phyloP scores from a whole-genome alignment of 805 yeast species.

The Cyberlindnera xishuangbannaensis region DNA sequence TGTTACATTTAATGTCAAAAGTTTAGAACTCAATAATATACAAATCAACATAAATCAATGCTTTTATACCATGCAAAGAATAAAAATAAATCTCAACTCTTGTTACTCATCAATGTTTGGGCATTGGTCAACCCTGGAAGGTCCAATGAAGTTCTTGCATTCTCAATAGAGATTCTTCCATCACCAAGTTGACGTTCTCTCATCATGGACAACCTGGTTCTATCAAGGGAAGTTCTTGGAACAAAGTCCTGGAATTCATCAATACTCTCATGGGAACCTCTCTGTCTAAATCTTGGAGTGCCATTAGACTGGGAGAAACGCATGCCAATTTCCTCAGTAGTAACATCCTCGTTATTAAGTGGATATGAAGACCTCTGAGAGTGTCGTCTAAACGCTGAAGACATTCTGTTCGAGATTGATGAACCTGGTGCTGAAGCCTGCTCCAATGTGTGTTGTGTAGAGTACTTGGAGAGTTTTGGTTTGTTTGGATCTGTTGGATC shows the following conservation, averaged over 20 bases:
- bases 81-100: not conserved
- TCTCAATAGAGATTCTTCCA: constrained; percentile 33
- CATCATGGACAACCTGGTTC: constrained; percentile 32
- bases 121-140: constrained; percentile 37
- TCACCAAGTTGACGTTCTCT: constrained; percentile 32
- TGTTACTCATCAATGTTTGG: constrained; percentile 26
- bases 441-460: constrained; percentile 29
- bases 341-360: constrained; percentile 24
- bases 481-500: constrained; percentile 80
- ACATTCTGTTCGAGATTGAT: constrained; percentile 25
- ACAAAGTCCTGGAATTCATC: constrained; percentile 7
- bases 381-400: constrained; percentile 33
- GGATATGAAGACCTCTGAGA: constrained; percentile 24
- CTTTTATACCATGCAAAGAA: not conserved
- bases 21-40: too few relatives aligned
- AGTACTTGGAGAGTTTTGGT: constrained; percentile 43
- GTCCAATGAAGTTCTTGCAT: constrained; percentile 35
- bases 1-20: too few relatives aligned
- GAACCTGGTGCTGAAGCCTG: constrained; percentile 10
- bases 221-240: constrained; percentile 33
- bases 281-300: constrained; percentile 23
- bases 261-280: constrained; percentile 2
- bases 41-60: too few relatives aligned
- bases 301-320: constrained; percentile 23
- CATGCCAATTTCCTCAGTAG: constrained; percentile 37